Percentiles rank a stretch among this genome's conserved stretches.
phyloP scores from a whole-genome alignment of 805 yeast genomes.

The Kodamaea fukazawae region DNA sequence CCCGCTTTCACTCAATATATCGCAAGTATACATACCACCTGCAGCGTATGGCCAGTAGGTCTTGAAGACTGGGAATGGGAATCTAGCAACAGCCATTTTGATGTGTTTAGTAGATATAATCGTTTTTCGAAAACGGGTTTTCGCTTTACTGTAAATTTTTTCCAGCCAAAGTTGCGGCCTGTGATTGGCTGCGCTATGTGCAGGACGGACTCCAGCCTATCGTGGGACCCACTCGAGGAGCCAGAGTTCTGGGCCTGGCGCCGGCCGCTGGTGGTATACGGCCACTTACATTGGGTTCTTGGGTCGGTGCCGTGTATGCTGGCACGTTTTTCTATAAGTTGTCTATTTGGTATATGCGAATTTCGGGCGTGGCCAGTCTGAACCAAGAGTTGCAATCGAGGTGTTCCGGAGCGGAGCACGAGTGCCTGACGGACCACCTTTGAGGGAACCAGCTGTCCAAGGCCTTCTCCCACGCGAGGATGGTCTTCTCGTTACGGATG shows the following conservation, averaged over 20 bases:
- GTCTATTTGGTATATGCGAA: conserved; percentile 22
- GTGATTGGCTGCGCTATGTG: conserved; percentile 8
- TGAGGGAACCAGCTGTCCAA: conserved; percentile 18
- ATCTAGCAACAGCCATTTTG: conserved; percentile 34
- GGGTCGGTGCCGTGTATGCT: too few relatives aligned
- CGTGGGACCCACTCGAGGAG: too few relatives aligned
- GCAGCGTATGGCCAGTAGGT: conserved; percentile 86
- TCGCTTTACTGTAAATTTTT: conserved; percentile 5
- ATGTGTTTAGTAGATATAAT: conserved; percentile 4
- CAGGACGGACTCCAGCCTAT: conserved; percentile 1
- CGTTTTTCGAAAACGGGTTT: conserved; percentile 2
- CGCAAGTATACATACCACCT: conserved; percentile 58
- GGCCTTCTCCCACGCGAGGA: conserved; percentile 30
- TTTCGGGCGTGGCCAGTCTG: conserved; percentile 24
- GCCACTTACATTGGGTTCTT: too few relatives aligned
- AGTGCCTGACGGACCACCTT: conserved; percentile 19
- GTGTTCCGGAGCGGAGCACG: conserved; percentile 12
- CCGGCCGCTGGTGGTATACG: too few relatives aligned
- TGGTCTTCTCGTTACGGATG: conserved; percentile 51
- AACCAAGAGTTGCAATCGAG: conserved; percentile 21
- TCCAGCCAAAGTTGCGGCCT: conserved; percentile 1
- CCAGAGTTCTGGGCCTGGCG: too few relatives aligned
- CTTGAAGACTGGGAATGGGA: conserved; percentile 56
- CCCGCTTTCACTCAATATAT: not conserved
- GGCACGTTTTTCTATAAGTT: too few relatives aligned